Evolutionary conservation across 495 filamentous ascomycete species (phyloP).

Genomic region (Cairneyella variabilis): DNA sequence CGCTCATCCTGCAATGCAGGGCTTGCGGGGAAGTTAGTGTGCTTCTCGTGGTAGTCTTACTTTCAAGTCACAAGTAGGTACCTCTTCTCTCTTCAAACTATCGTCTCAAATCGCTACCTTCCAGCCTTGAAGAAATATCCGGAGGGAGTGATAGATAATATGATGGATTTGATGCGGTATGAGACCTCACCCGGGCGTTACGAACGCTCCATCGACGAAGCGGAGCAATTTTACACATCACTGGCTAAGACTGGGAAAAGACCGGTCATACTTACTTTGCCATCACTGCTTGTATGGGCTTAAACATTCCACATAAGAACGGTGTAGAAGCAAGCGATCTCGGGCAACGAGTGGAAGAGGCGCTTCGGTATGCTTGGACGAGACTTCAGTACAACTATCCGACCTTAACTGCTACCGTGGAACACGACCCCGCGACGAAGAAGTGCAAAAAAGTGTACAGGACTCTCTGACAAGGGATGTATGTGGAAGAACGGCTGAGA

Average conservation of each 20-base stretch:
- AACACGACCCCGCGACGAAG: constrained; percentile 23
- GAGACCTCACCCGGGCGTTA: constrained; percentile 26
- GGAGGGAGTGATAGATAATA: too few relatives aligned
- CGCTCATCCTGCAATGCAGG: too few relatives aligned
- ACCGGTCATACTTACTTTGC: constrained; percentile 38
- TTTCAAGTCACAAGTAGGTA: too few relatives aligned
- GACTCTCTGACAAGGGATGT: constrained; percentile 12
- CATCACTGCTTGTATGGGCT: constrained; percentile 30
- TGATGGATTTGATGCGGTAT: too few relatives aligned
- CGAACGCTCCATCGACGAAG: constrained; percentile 43
- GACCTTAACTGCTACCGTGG: constrained; percentile 37
- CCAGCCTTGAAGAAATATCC: too few relatives aligned
- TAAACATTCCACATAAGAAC: constrained; percentile 9
- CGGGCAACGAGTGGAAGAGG: constrained; percentile 20
- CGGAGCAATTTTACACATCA: constrained; percentile 38
- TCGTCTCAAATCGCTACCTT: too few relatives aligned
- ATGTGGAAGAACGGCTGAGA: constrained; percentile 32
- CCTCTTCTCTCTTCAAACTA: too few relatives aligned
- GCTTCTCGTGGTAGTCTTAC: too few relatives aligned
- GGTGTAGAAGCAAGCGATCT: neutral
- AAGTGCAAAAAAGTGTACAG: constrained; percentile 40
- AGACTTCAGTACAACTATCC: constrained; percentile 39
- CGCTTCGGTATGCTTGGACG: constrained; percentile 38
- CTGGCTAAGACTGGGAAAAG: constrained; percentile 32
- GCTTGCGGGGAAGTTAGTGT: too few relatives aligned